Conservation (phyloP, 73 alveolate genomes). For the Tetrahymena malaccensis region DNA sequence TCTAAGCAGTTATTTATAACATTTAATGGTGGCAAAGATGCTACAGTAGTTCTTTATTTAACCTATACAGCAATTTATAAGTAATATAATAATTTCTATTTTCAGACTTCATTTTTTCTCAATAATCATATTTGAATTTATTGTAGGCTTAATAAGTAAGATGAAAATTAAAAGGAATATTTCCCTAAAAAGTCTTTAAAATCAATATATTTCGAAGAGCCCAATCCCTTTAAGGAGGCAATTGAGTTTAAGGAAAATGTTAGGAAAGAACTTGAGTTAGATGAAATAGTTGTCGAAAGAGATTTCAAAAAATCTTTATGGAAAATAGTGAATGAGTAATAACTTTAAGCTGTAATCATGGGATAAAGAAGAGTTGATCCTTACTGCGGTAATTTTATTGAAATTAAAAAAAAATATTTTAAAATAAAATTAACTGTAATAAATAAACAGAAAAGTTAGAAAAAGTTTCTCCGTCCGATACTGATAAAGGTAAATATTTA, state of each 20-base stretch:
- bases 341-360: conserved; percentile 25
- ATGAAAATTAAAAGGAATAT: not conserved
- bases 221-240: conserved; percentile 23
- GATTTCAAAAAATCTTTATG: not conserved
- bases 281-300: not conserved
- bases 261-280: not conserved
- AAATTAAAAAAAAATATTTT: not conserved
- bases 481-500: not conserved
- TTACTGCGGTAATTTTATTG: not conserved
- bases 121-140: not conserved
- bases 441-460: not conserved
- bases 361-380: conserved; percentile 37
- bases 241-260: not conserved
- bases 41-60: conserved; percentile 23
- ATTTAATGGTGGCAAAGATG: conserved; percentile 44
- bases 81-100: not conserved
- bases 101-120: too few species aligned
- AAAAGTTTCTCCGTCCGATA: conserved; percentile 15
- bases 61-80: conserved; percentile 17
- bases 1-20: not conserved
- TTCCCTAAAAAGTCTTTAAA: not conserved
- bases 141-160: not conserved
- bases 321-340: not conserved
- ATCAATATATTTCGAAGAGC: conserved; percentile 17
- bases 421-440: not conserved